Base-by-base conservation (phyloP, 768 basidiomycete species). In the Trametes cingulata region DNA sequence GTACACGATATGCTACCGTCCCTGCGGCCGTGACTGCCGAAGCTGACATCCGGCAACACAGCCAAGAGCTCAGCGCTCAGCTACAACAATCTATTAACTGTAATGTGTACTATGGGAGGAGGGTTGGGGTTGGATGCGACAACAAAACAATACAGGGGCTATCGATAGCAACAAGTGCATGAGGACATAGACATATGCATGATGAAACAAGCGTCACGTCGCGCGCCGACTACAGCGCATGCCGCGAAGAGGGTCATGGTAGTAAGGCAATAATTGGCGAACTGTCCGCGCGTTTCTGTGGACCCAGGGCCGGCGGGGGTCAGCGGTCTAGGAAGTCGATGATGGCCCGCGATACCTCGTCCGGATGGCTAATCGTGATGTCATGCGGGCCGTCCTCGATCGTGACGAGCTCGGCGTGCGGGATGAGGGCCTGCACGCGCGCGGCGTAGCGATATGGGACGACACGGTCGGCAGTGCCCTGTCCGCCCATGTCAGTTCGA, bases 391-490 rank as follows among this genome's bases (percentile, higher is more conserved):
- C 85, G 24, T 78, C 82, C 24, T 81, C 73, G 35, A 87, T 72
- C 3, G 73, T 80, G 41, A 84, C 69, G 22, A 85, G 69, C 39
- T 76, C 74, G 12, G 81, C 77, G 35, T 73, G 65, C 6, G 81
- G 78, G 5, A 85, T 72, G 14, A 82, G 76, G 3, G 70, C 62
- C 39, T 77, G 70, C 36, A 86, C 83, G 24, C 75, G 72, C 17
- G 74, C 56, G 1, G 85, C 78, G 58, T 86, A 85, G 62, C 80
- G 80, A 33, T 80, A 79, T 7, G 80, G 77, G 4, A 87, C 85
- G 0, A 83, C 83, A 8, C 67, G 72, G 66, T 87, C 86, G 22
- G 77, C 73, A 13, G 85, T 87, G n/a, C 85, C 85, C 82, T 85
- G 59, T 17, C 37, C 40, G 39, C 41, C 25, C 29, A 39, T 17